These are phyloP conservation scores for Cryomyces antarcticus DNA, from an alignment of 495 filamentous ascomycete genomes.

Conservation along the genomic window DNA sequence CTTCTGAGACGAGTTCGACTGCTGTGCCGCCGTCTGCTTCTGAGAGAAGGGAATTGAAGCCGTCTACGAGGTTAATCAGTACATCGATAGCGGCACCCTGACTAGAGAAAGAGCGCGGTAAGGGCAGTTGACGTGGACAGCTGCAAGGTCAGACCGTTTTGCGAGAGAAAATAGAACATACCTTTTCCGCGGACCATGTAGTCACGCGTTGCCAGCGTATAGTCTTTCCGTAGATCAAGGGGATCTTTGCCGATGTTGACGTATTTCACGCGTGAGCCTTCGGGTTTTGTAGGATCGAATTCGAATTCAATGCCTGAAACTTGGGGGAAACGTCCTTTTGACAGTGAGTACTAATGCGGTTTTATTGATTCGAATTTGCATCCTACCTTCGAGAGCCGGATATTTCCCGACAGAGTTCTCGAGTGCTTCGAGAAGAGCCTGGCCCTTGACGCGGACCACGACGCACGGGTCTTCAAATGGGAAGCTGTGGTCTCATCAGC, in stretches of 20 bases:
- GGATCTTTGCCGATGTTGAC: constrained; percentile 37
- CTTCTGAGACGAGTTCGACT: constrained; percentile 60
- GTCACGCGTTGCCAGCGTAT: constrained; percentile 53
- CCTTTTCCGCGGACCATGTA: constrained; percentile 70
- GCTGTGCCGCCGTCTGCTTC: constrained; percentile 48
- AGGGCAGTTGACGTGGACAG: too few species aligned
- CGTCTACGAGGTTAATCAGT: constrained; percentile 26
- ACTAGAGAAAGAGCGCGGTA: too few species aligned
- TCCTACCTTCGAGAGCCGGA: constrained; percentile 54
- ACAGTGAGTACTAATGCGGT: constrained; percentile 1
- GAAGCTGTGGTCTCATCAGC: constrained; percentile 53
- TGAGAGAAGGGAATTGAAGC: constrained; percentile 51
- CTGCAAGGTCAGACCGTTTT: too few species aligned
- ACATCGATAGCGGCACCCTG: background rate
- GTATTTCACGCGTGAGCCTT: constrained; percentile 39
- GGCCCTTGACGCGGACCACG: constrained; percentile 45
- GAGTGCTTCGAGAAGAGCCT: constrained; percentile 48
- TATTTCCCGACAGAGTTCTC: constrained; percentile 66
- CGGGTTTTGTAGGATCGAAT: constrained; percentile 38
- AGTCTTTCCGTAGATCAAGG: constrained; percentile 36
- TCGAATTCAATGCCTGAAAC: constrained; percentile 60
- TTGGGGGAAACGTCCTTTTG: constrained; percentile 38
- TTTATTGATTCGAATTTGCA: background rate
- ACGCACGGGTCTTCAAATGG: constrained; percentile 86
- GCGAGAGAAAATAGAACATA: background rate